Evolutionary conservation across 2,329 filamentous ascomycete species (phyloP), one percentile per base, ranked within the genome.

Genomic region (Decorospora gaudefroyi): DNA sequence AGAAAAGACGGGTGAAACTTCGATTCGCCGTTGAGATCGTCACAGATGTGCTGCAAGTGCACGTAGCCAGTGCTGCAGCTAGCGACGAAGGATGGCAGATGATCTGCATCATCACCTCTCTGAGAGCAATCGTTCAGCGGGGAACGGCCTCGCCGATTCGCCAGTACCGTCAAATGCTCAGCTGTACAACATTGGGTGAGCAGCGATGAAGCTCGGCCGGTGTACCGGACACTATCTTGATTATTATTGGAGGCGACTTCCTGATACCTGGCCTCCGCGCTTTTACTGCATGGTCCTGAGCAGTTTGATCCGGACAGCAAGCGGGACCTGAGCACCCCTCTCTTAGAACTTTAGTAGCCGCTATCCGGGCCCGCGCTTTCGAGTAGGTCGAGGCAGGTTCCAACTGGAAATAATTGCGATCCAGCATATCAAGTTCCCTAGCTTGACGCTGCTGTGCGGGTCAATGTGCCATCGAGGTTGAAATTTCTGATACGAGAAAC

Each of bases 11-110:
- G 26, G 29, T 17, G 19, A 18, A 15, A 16, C 26, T 35, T 48
- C 39, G 29, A 40, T 38, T 39, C 43, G 39, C 30, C 19, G 40
- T 27, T 13, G 25, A 21, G 29, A 30, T 16, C 30, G 22, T 39
- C 23, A 29, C 7, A 17, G 40, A 26, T 7, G 33, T 40, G 22
- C 22, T 23, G 27, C 23, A 18, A 37, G 29, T 26, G 17, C 32
- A 21, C 22, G 23, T 15, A 40, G 8, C 23, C 35, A 31, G 12
- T 17, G 16, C 33, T 33, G 32, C 10, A 7, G 17, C 23, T 29
- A 37, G 9, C 12, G 10, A 31, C 29, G 13, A 42, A 18, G 12
- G 15, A n/a, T 16, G 13, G 7, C 19, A 22, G 18, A 34, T 22
- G 27, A 21, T 11, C 28, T 19, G 21, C 15, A 27, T 9, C 23